Evolutionary conservation across 1,284 basidiomycete species (phyloP).

Genomic region (Nidula niveotomentosa): DNA sequence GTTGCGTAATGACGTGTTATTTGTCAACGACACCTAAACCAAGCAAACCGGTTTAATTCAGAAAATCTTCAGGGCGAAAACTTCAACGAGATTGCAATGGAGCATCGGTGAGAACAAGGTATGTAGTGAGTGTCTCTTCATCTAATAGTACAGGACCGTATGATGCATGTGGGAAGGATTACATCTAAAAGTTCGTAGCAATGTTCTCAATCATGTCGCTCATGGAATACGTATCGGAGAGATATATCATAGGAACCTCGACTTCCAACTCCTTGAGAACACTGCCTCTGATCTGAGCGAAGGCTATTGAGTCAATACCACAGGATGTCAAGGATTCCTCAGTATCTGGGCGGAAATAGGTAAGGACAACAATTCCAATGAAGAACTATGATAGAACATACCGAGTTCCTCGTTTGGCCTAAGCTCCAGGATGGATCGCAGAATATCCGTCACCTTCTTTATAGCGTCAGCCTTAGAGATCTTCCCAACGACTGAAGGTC

Average conservation of each 20-base stretch:
- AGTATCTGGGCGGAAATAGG: constrained; percentile 4
- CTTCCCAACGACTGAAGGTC: not conserved
- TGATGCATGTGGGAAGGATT: no score
- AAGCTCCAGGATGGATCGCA: constrained; percentile 10
- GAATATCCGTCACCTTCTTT: not conserved
- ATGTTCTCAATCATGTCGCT: no score
- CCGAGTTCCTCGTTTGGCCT: constrained; percentile 10
- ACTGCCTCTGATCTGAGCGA: constrained; percentile 11
- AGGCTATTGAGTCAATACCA: constrained; percentile 14
- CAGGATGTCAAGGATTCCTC: constrained; percentile 8
- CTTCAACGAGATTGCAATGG: no score
- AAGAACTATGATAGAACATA: constrained; percentile 1
- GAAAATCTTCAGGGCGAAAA: no score
- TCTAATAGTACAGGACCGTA: no score
- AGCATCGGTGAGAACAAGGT: no score
- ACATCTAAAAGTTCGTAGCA: no score
- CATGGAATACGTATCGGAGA: no score
- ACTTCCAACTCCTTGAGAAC: constrained; percentile 10
- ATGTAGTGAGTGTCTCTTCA: no score
- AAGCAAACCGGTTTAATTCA: no score
- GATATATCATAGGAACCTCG: constrained; percentile 13
- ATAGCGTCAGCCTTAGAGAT: not conserved
- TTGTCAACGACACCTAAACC: no score
- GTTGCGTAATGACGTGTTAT: no score
- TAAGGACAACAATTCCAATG: not conserved